phyloP scores from a whole-genome alignment of 257 asterid genomes.

The Rauvolfia tetraphylla region DNA sequence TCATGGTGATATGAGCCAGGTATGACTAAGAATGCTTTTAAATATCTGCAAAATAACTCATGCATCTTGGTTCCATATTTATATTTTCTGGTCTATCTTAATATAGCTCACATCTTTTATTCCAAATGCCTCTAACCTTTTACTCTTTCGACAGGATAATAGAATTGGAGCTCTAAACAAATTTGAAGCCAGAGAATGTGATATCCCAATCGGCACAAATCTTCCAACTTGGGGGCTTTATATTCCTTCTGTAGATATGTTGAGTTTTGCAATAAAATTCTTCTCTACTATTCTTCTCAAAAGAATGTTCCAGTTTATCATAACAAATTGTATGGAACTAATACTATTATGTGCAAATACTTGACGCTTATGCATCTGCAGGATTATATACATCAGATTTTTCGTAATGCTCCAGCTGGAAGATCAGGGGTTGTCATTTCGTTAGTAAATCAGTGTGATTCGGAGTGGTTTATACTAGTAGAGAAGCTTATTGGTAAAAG shows the following conservation, averaged over 20 bases:
- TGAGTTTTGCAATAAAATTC: slow-evolving; percentile 3
- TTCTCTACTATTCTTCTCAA: too few species aligned
- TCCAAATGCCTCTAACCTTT: not conserved
- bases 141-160: slow-evolving; percentile 49
- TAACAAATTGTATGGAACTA: too few species aligned
- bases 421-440: slow-evolving; percentile 84
- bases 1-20: slow-evolving; percentile 95
- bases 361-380: slow-evolving; percentile 27
- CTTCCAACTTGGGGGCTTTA: slow-evolving; percentile 96
- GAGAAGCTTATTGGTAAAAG: slow-evolving; percentile 69
- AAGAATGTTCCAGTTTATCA: too few species aligned
- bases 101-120: not conserved
- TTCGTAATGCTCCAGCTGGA: slow-evolving; percentile 96
- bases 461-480: slow-evolving; percentile 80
- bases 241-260: slow-evolving; percentile 85
- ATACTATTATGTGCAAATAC: too few species aligned
- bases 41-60: not conserved
- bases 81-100: not conserved
- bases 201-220: slow-evolving; percentile 75
- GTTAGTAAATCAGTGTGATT: slow-evolving; percentile 76
- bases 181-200: slow-evolving; percentile 82
- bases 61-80: not conserved
- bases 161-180: slow-evolving; percentile 79
- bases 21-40: slow-evolving; percentile 10
- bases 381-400: slow-evolving; percentile 95